Conservation (phyloP, 2,329 filamentous ascomycete species). For the Biscogniauxia mediterranea region DNA sequence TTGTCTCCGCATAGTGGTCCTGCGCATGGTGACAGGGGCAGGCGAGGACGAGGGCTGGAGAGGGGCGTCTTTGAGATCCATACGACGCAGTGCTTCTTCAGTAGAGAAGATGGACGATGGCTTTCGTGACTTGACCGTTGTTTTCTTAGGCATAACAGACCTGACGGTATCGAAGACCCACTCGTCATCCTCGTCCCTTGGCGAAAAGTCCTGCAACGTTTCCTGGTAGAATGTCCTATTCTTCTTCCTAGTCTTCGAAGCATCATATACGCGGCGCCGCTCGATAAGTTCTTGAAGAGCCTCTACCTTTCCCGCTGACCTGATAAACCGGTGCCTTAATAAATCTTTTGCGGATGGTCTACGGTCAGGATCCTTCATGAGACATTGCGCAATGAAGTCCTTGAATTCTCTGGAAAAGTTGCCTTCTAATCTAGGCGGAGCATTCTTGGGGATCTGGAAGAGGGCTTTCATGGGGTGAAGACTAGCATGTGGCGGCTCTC, state of each 20-base stretch:
- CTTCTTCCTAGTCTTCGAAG: slow-evolving; percentile 64
- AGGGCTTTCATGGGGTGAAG: slow-evolving; percentile 93
- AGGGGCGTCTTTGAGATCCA: slow-evolving; percentile 61
- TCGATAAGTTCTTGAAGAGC: slow-evolving; percentile 83
- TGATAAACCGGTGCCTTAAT: slow-evolving; percentile 84
- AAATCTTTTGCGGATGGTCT: slow-evolving; percentile 84
- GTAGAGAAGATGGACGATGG: slow-evolving; percentile 55
- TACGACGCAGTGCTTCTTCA: slow-evolving; percentile 59
- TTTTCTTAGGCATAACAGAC: slow-evolving; percentile 60
- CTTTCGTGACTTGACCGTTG: slow-evolving; percentile 51
- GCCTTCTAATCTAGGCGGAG: slow-evolving; percentile 80
- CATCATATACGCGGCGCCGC: slow-evolving; percentile 79
- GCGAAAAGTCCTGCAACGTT: slow-evolving; percentile 71
- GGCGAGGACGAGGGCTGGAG: slow-evolving; percentile 54
- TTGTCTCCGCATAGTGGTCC: slow-evolving; percentile 53
- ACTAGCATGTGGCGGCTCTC: slow-evolving; percentile 82
- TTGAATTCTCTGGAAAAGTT: slow-evolving; percentile 88
- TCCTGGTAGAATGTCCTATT: slow-evolving; percentile 90
- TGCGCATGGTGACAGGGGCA: slow-evolving; percentile 54
- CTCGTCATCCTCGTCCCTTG: slow-evolving; percentile 71
- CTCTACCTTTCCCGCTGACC: slow-evolving; percentile 83
- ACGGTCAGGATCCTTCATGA: slow-evolving; percentile 87
- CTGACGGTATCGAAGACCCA: slow-evolving; percentile 97
- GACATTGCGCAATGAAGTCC: slow-evolving; percentile 86
- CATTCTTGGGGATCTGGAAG: slow-evolving; percentile 86